These are phyloP conservation scores for Ophiocordyceps camponoti-floridani DNA, from an alignment of 2,329 filamentous ascomycete species.

Conservation along the genomic window DNA sequence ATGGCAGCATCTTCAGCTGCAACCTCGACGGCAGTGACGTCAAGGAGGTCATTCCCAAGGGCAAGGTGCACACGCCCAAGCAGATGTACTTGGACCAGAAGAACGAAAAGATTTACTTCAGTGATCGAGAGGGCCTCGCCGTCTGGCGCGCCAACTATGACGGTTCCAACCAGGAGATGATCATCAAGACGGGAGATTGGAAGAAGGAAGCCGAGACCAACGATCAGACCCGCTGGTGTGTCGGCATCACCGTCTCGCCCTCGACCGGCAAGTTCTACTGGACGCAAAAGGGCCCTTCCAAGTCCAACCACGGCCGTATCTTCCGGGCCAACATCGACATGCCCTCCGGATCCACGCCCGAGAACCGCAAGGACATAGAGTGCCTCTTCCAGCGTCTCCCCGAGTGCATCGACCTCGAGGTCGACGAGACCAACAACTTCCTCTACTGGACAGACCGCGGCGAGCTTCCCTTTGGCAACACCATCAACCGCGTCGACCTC, in stretches of 20 bases:
- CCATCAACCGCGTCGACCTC: constrained; percentile 21
- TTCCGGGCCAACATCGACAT: constrained; percentile 26
- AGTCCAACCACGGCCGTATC: constrained; percentile 31
- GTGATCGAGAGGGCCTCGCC: constrained; percentile 24
- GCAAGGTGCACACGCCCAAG: constrained; percentile 29
- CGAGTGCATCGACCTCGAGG: constrained; percentile 38
- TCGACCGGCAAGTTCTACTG: constrained; percentile 31
- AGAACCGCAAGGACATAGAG: constrained; percentile 21
- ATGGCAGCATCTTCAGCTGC: constrained; percentile 24
- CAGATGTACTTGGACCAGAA: constrained; percentile 17
- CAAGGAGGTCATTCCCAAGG: constrained; percentile 21
- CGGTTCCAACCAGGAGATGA: constrained; percentile 17
- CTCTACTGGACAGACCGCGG: constrained; percentile 46
- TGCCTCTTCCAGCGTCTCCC: constrained; percentile 25
- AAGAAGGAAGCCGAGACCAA: constrained; percentile 7
- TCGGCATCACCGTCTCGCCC: constrained; percentile 32
- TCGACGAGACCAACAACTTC: constrained; percentile 23
- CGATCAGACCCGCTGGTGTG: constrained; percentile 28
- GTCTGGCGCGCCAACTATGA: constrained; percentile 21
- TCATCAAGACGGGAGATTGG: constrained; percentile 18
- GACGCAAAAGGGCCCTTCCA: constrained; percentile 39
- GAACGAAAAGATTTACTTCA: constrained; percentile 19
- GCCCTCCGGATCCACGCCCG: constrained; percentile 15
- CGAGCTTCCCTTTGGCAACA: constrained; percentile 35
- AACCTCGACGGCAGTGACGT: constrained; percentile 30